Evolutionary conservation across 768 basidiomycete genomes (phyloP).

Genomic region (Kwoniella europaea): DNA sequence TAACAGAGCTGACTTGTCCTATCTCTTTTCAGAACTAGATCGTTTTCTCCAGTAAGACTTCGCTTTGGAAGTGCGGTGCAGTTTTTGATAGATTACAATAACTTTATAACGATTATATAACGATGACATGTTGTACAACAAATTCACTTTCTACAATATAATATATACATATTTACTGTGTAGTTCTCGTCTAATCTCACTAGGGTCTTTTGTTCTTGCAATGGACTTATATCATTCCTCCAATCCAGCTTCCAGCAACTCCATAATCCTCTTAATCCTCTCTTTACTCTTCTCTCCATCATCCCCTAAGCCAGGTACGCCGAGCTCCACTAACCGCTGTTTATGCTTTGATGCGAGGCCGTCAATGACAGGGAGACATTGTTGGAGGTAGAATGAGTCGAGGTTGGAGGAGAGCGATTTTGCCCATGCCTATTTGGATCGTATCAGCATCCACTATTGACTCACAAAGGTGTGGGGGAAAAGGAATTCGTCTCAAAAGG

Average conservation of each 20-base stretch:
- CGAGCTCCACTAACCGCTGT: slow-evolving; percentile 37
- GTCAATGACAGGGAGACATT: slow-evolving; percentile 40
- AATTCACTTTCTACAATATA: neutral
- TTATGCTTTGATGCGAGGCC: slow-evolving; percentile 37
- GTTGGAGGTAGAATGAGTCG: slow-evolving; percentile 33
- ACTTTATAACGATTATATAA: slow-evolving; percentile 18
- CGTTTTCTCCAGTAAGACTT: neutral
- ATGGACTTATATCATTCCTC: slow-evolving; percentile 28
- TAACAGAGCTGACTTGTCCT: neutral
- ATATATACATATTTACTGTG: neutral
- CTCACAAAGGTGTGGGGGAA: too few species aligned
- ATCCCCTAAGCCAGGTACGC: slow-evolving; percentile 44
- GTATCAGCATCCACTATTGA: neutral
- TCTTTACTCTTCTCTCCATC: slow-evolving; percentile 27
- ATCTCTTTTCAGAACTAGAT: neutral
- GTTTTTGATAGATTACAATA: neutral
- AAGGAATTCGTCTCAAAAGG: too few species aligned
- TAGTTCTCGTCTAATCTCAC: neutral
- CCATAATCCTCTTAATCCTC: slow-evolving; percentile 46
- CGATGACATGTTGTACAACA: slow-evolving; percentile 29
- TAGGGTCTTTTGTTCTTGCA: neutral
- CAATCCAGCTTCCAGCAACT: slow-evolving; percentile 43
- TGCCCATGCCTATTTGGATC: slow-evolving; percentile 31
- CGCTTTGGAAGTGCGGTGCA: too few species aligned
- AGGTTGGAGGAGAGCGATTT: slow-evolving; percentile 20